Base-by-base conservation (phyloP, 2,329 filamentous ascomycete genomes). In the Neofusicoccum umdonicola region DNA sequence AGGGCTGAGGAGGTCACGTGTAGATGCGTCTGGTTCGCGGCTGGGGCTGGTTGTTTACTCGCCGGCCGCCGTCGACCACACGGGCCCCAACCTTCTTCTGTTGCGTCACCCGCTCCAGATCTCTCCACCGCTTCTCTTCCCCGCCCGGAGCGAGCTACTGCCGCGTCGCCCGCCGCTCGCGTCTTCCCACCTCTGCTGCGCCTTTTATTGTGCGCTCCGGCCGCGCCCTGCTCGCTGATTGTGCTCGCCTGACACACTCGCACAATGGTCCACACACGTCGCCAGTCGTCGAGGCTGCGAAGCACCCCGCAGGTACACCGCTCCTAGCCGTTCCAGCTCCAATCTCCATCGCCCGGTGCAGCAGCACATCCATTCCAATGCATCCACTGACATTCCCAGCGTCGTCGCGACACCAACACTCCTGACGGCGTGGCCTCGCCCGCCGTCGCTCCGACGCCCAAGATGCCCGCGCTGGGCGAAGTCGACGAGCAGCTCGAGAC, bases 381-480 rank as follows among this genome's bases (percentile, higher is more conserved):
- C n/a, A 39, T 6, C 4, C 6, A 47, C 61, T 63, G 41, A 63
- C 50, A n/a, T 44, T 3, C 3, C 2, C 22, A 45, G 50, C 39
- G 34, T 34, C 41, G 50, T 42, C 39, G 12, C 4, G 35, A 56
- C n/a, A 12, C n/a, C n/a, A 15, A 13, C 11, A 27, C 31, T 27
- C 7, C 50, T 8, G 50, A 50, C 12, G 61, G 19, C 2, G 42
- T 22, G 17, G 31, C 37, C 17, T 56, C 61, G 17, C 50, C 61
- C 8, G 19, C 63, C n/a, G 45, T 44, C 9, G 47, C 37, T 27
- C n/a, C 54, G 11, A 54, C 37, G 9, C 54, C 63, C 22, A 52
- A 45, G 27, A 52, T 65, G 63, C 63, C 63, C 22, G 27, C 63
- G 34, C 27, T 65, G n/a, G 54, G 47, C 37, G 56, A 65, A n/a